These are phyloP conservation scores for Pseudopyricularia cyperi DNA, from an alignment of 2,329 filamentous ascomycete genomes.

Conservation along the genomic window DNA sequence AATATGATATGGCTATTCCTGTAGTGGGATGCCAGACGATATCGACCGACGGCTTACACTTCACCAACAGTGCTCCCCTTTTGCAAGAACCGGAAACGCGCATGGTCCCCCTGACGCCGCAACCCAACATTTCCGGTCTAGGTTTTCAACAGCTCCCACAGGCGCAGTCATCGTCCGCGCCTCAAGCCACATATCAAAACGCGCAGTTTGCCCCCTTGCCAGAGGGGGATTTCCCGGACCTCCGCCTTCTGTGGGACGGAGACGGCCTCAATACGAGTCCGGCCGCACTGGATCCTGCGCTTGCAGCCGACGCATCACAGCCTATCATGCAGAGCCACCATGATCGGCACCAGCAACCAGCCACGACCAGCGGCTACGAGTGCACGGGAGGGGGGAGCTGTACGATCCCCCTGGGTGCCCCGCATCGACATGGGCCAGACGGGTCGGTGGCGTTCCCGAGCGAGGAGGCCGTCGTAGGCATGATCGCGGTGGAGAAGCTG, in stretches of 20 bases:
- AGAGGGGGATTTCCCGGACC: background rate
- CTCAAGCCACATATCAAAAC: background rate
- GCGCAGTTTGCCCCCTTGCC: background rate
- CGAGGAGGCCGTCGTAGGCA: background rate
- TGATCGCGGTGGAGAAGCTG: background rate
- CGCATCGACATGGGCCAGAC: background rate
- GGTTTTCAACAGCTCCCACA: background rate
- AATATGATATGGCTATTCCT: no score
- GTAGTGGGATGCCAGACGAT: no score
- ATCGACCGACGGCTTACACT: no score
- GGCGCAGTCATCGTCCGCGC: background rate
- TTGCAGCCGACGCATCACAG: background rate
- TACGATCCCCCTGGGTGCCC: background rate
- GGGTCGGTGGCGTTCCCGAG: background rate
- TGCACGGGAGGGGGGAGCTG: background rate
- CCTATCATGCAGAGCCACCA: background rate
- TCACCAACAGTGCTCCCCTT: no score
- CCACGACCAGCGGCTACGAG: background rate
- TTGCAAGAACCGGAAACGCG: no score
- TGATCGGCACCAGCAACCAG: background rate
- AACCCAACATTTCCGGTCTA: background rate
- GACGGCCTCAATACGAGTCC: no score
- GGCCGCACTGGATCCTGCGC: background rate
- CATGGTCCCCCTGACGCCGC: no score
- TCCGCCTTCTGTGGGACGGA: background rate